phyloP scores from a whole-genome alignment of 768 basidiomycete genomes.

The Amanita brunnescens region DNA sequence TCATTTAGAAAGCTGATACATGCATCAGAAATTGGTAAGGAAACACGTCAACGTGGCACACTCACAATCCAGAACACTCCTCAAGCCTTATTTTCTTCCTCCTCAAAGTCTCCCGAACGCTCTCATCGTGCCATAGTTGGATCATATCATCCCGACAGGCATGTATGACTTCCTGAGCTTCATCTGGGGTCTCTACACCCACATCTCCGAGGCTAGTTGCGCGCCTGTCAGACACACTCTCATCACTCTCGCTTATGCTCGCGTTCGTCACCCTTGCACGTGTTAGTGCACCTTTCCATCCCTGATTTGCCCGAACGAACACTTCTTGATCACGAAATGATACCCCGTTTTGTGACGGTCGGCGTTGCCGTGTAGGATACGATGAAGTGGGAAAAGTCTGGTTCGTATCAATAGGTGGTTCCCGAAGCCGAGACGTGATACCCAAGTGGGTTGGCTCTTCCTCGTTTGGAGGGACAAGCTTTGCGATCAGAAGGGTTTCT shows the following conservation, averaged over 20 bases:
- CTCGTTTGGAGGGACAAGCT: slow-evolving; percentile 60
- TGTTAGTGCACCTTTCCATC: slow-evolving; percentile 56
- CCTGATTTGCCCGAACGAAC: slow-evolving; percentile 54
- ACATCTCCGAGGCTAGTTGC: slow-evolving; percentile 38
- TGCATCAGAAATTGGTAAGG: slow-evolving; percentile 4
- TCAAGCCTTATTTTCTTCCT: slow-evolving; percentile 56
- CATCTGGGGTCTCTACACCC: slow-evolving; percentile 41
- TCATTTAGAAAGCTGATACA: slow-evolving; percentile 57
- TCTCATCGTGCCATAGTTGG: slow-evolving; percentile 56
- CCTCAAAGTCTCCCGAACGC: slow-evolving; percentile 45
- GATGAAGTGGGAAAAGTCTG: neutral
- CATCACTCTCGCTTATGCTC: slow-evolving; percentile 17
- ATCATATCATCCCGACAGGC: slow-evolving; percentile 58
- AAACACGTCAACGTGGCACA: slow-evolving; percentile 14
- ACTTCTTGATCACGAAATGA: slow-evolving; percentile 36
- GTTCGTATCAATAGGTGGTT: neutral
- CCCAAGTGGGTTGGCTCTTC: slow-evolving; percentile 41
- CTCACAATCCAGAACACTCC: slow-evolving; percentile 71
- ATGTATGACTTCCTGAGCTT: slow-evolving; percentile 51
- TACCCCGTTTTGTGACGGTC: slow-evolving; percentile 7
- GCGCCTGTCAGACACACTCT: slow-evolving; percentile 16
- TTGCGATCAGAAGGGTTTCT: slow-evolving; percentile 61
- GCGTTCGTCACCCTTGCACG: slow-evolving; percentile 30
- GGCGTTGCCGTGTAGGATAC: slow-evolving; percentile 9
- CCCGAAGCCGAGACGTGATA: slow-evolving; percentile 9